Percentiles rank a stretch among this genome's conserved stretches.
Conservation (phyloP, 2,329 filamentous ascomycete genomes). For the Ophiostoma ips region DNA sequence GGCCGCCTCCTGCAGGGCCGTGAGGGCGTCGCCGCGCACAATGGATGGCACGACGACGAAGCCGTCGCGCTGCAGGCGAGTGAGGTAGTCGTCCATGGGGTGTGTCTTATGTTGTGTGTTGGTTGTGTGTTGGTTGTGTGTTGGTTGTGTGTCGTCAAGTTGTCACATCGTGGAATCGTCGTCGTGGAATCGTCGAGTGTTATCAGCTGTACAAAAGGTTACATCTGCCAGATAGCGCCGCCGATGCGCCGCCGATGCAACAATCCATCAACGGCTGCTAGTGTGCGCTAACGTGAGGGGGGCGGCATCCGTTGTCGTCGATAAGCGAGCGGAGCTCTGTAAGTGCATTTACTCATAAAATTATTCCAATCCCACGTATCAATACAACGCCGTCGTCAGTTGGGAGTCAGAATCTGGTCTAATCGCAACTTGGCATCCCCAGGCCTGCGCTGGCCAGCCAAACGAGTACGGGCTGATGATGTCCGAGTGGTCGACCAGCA, state of each 20-base stretch:
- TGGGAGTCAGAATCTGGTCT: too few species aligned
- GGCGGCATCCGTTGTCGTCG: too few species aligned
- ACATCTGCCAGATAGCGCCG: background rate
- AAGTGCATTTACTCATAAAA: too few species aligned
- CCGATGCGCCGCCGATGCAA: too few species aligned
- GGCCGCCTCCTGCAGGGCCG: constrained; percentile 45
- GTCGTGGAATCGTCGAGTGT: background rate
- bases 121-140: background rate
- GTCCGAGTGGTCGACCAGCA: constrained; percentile 4
- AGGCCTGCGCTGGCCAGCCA: background rate
- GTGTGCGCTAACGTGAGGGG: too few species aligned
- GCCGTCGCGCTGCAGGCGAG: constrained; percentile 53
- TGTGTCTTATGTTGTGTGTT: background rate
- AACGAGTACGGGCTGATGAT: constrained; percentile 3
- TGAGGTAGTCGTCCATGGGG: constrained; percentile 30
- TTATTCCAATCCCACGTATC: too few species aligned
- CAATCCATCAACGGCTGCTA: too few species aligned
- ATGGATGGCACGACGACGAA: constrained; percentile 60
- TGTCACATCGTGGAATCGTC: too few species aligned
- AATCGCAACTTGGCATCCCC: background rate
- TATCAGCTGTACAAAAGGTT: background rate
- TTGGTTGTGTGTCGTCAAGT: background rate
- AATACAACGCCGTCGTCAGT: too few species aligned
- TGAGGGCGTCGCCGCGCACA: constrained; percentile 39
- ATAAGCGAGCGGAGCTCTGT: too few species aligned